These are phyloP conservation scores for Penicillium simplicissimum DNA, from an alignment of 495 filamentous ascomycete genomes.

Conservation along the genomic window DNA sequence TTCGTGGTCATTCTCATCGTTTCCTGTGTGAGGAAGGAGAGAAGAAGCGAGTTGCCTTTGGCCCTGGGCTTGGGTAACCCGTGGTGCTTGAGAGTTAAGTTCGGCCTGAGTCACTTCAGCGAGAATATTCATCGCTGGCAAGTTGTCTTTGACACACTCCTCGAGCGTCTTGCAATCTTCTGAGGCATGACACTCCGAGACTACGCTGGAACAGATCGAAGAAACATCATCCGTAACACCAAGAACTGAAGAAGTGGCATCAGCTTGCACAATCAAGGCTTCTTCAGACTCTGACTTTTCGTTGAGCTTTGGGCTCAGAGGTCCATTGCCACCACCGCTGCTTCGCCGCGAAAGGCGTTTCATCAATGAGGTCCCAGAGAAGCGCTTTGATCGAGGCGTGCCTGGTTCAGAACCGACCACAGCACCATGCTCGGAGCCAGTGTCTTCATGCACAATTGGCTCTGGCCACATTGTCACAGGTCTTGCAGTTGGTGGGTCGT, in stretches of 20 bases:
- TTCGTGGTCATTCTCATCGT: neutral
- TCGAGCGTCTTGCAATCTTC: neutral
- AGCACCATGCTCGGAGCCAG: constrained; percentile 40
- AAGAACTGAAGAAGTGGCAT: constrained; percentile 29
- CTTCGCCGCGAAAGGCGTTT: constrained; percentile 24
- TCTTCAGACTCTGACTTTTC: constrained; percentile 32
- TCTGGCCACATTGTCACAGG: neutral
- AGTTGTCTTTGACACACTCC: neutral
- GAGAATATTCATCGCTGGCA: constrained; percentile 6
- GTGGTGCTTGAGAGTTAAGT: constrained; percentile 5
- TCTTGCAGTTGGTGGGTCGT: neutral
- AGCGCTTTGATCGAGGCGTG: constrained; percentile 33
- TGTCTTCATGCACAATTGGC: constrained; percentile 21
- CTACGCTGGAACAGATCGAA: constrained; percentile 27
- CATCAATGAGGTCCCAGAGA: constrained; percentile 27
- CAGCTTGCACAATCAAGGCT: constrained; percentile 24
- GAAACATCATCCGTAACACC: constrained; percentile 30
- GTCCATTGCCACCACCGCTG: neutral
- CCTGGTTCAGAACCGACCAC: constrained; percentile 39
- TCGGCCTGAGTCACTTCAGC: neutral
- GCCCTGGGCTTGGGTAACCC: neutral
- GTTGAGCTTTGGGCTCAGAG: constrained; percentile 1
- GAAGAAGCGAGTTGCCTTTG: neutral
- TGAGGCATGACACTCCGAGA: constrained; percentile 2
- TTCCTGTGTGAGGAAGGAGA: neutral